These are phyloP conservation scores for Fusarium verticillioides DNA, from an alignment of 2,329 filamentous ascomycete genomes.

Conservation along the genomic window DNA sequence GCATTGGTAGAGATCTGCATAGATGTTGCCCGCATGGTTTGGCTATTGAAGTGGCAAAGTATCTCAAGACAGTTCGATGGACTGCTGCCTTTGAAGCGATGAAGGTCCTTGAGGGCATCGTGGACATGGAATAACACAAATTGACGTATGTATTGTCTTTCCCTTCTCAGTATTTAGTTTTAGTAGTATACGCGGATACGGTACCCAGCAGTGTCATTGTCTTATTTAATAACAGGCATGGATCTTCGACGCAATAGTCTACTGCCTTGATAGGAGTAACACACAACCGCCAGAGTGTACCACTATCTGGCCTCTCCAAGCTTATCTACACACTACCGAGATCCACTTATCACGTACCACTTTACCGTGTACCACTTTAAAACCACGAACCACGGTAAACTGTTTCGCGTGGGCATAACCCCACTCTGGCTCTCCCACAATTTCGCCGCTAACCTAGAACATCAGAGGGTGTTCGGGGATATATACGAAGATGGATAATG, in stretches of 20 bases:
- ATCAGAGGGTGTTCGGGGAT: accelerated
- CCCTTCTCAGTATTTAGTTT: too few species aligned
- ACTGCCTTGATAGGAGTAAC: accelerated
- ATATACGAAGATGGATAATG: neutral
- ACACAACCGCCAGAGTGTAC: too few species aligned
- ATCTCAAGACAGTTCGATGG: neutral
- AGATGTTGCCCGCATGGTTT: neutral
- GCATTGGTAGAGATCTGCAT: neutral
- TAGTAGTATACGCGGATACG: too few species aligned
- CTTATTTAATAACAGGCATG: neutral
- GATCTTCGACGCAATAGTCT: neutral
- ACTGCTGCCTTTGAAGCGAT: neutral
- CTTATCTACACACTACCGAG: neutral
- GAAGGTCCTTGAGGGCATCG: neutral
- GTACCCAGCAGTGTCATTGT: too few species aligned
- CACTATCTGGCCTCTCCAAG: neutral
- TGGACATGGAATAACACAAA: neutral
- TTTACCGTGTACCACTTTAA: neutral
- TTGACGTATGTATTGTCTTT: too few species aligned
- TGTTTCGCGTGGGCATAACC: neutral
- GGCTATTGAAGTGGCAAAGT: neutral
- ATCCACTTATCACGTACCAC: neutral
- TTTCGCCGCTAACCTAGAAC: neutral
- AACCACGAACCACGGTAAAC: accelerated
- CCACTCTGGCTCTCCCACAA: neutral